Evolutionary conservation across 495 filamentous ascomycete genomes (phyloP).

Genomic region (Trichoderma erinaceum): DNA sequence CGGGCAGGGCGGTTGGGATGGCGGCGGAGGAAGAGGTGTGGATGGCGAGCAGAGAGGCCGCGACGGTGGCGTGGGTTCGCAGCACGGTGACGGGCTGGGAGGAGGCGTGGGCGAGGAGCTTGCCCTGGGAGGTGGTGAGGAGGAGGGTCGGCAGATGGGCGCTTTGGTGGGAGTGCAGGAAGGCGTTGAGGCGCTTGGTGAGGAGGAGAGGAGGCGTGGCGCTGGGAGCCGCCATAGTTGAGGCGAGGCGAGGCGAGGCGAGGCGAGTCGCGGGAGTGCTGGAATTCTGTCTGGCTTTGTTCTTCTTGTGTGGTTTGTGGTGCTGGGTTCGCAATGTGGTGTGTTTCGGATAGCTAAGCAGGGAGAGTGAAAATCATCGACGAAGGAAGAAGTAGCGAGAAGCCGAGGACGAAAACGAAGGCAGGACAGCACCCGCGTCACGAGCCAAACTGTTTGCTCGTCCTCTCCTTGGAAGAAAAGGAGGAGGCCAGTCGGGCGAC

Average conservation of each 20-base stretch:
- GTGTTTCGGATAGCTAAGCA: neutral
- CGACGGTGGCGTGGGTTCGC: slow-evolving; percentile 43
- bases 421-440: neutral
- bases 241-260: neutral
- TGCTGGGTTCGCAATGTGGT: neutral
- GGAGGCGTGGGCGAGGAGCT: slow-evolving; percentile 44
- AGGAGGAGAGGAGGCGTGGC: slow-evolving; percentile 42
- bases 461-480: neutral
- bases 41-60: slow-evolving; percentile 40
- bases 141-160: slow-evolving; percentile 35
- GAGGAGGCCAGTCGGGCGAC: neutral
- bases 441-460: neutral
- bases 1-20: slow-evolving; percentile 18
- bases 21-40: slow-evolving; percentile 25
- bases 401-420: neutral
- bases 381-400: neutral
- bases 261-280: neutral
- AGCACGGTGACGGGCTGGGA: slow-evolving; percentile 35
- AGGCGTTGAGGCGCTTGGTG: slow-evolving; percentile 41
- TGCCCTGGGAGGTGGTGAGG: slow-evolving; percentile 41
- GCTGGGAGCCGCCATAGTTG: slow-evolving; percentile 16
- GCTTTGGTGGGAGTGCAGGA: slow-evolving; percentile 43
- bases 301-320: neutral
- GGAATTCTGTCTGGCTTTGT: neutral
- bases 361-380: neutral